These are phyloP conservation scores for Trichosanthes truncata DNA, from an alignment of 306 rosid species.

Conservation along the genomic window DNA sequence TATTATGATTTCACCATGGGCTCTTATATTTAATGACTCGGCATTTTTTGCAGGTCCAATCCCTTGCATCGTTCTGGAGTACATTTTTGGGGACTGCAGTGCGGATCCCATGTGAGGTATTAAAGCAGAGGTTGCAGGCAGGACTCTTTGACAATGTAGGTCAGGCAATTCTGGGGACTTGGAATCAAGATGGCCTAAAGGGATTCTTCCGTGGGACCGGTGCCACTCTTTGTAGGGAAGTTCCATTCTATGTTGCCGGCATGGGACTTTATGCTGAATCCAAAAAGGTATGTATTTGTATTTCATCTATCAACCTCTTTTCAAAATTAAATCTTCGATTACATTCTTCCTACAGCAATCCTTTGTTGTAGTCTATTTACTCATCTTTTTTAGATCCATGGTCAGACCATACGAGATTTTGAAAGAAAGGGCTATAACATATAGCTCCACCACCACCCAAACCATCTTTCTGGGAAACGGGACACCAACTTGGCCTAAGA, in stretches of 20 bases:
- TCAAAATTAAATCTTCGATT: neutral
- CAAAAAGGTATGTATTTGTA: constrained; percentile 48
- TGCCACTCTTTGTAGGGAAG: constrained; percentile 97
- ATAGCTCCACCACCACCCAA: neutral
- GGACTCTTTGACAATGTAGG: constrained; percentile 87
- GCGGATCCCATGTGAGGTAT: constrained; percentile 92
- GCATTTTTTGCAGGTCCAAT: constrained; percentile 62
- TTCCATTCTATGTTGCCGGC: constrained; percentile 98
- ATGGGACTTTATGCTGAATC: constrained; percentile 98
- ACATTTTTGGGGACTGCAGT: constrained; percentile 96
- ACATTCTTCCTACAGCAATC: neutral
- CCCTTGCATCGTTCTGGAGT: constrained; percentile 89
- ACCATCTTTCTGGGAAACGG: neutral
- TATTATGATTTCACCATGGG: neutral
- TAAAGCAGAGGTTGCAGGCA: constrained; percentile 96
- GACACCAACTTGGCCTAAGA: neutral
- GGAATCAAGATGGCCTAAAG: constrained; percentile 87
- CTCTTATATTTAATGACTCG: constrained; percentile 10
- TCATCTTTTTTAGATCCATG: neutral
- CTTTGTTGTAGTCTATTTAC: neutral
- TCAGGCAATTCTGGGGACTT: constrained; percentile 76
- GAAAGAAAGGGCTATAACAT: neutral
- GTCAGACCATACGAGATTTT: neutral
- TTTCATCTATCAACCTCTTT: neutral
- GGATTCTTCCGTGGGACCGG: constrained; percentile 99